These are phyloP conservation scores for Polyporus tsugae DNA, from an alignment of 1,284 basidiomycete species.

Conservation along the genomic window DNA sequence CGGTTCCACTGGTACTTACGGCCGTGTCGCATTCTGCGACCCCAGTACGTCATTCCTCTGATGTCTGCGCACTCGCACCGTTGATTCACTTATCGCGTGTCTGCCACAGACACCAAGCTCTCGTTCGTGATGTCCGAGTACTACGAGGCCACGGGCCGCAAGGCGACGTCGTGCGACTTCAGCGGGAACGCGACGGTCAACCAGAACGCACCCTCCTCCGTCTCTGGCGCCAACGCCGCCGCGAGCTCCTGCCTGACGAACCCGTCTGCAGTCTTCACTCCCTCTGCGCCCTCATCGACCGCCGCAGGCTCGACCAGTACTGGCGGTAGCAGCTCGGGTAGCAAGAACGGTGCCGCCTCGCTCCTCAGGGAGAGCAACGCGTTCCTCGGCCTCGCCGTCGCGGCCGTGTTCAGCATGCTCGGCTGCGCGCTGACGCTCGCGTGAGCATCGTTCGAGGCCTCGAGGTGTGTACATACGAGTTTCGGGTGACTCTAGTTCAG, in stretches of 20 bases:
- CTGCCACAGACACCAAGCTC: slow-evolving; percentile 69
- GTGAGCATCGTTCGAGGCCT: slow-evolving; percentile 26
- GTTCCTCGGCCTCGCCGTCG: slow-evolving; percentile 51
- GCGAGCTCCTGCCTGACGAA: slow-evolving; percentile 77
- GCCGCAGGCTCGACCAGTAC: slow-evolving; percentile 40
- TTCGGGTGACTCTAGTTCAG: neutral
- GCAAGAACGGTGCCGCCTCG: slow-evolving; percentile 19
- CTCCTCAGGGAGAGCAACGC: slow-evolving; percentile 45
- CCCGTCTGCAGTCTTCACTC: slow-evolving; percentile 74
- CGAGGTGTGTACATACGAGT: neutral
- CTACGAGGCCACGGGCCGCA: slow-evolving; percentile 72
- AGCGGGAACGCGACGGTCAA: slow-evolving; percentile 86
- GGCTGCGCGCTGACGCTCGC: slow-evolving; percentile 42
- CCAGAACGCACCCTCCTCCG: slow-evolving; percentile 57
- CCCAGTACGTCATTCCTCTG: slow-evolving; percentile 59
- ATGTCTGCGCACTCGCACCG: neutral
- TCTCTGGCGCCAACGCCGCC: slow-evolving; percentile 64
- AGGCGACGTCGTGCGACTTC: slow-evolving; percentile 76
- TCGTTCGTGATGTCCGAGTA: slow-evolving; percentile 87
- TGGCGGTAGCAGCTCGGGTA: slow-evolving; percentile 27
- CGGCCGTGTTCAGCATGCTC: slow-evolving; percentile 44
- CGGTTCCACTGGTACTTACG: slow-evolving; percentile 81
- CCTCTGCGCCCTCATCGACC: slow-evolving; percentile 54
- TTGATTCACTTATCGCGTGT: slow-evolving; percentile 18
- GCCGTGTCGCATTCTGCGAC: slow-evolving; percentile 77